Evolutionary conservation across 257 asterid genomes (phyloP).

Genomic region (Vinca minor): DNA sequence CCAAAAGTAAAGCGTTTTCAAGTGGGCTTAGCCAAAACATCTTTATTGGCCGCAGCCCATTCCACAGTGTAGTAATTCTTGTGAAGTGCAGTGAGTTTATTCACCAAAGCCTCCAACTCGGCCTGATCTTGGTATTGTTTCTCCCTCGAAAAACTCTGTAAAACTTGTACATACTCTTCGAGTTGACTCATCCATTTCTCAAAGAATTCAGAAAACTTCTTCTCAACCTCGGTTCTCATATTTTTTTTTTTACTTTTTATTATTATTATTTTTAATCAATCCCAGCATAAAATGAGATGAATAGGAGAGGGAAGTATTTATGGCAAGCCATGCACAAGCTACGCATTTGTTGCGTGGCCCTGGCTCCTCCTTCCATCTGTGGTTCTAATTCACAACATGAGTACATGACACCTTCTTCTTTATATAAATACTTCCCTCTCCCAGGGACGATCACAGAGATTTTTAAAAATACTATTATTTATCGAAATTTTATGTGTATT

Average conservation of each 20-base stretch:
- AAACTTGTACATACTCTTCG: conserved; percentile 31
- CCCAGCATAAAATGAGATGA: too few relatives aligned
- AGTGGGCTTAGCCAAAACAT: conserved; percentile 56
- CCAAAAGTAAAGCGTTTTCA: conserved; percentile 43
- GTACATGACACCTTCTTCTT: too few relatives aligned
- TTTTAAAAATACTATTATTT: too few relatives aligned
- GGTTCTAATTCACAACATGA: too few relatives aligned
- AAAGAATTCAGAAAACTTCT: conserved; percentile 34
- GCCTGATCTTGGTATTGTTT: neutral
- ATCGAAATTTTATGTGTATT: too few relatives aligned
- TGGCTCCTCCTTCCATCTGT: conserved; percentile 21
- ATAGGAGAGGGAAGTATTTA: too few relatives aligned
- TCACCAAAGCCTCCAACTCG: conserved; percentile 17
- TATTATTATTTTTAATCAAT: too few relatives aligned
- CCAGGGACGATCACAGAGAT: too few relatives aligned
- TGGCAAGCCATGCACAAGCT: conserved; percentile 29
- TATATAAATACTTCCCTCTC: neutral
- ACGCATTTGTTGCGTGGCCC: conserved; percentile 23
- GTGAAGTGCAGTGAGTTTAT: conserved; percentile 53
- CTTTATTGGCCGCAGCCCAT: conserved; percentile 58
- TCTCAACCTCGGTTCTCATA: conserved; percentile 22
- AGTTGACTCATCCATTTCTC: conserved; percentile 53
- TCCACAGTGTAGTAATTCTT: conserved; percentile 49
- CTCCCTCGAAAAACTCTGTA: conserved; percentile 5
- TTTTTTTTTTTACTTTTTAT: too few relatives aligned